Evolutionary conservation across 1,284 basidiomycete genomes (phyloP), one percentile per base, ranked within the genome.

Genomic region (Trametes pubescens): DNA sequence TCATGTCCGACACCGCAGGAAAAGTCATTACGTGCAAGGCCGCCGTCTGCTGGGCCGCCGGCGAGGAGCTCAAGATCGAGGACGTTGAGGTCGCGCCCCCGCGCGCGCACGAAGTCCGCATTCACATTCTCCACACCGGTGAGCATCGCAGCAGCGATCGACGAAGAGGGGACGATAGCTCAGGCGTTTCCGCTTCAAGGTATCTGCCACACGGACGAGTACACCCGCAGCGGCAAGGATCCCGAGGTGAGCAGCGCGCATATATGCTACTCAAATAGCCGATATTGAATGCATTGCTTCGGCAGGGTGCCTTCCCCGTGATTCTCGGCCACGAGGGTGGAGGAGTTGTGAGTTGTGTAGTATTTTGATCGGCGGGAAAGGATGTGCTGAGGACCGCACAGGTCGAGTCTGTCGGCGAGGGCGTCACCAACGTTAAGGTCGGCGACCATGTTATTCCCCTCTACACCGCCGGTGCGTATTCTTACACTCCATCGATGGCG

Each of bases 201-300:
- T 72, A 92, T 99, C 76, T 99, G 98, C 82, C 97, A 99, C 80
- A 99, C 98, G 76, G 96, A 98, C 75, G 94, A 95, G 76, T 98
- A 97, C 83, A 97, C 96, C 62, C 91, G 97, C 75, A 97, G 95
- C 74, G 97, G 98, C 66, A 92, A 93, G 77, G 97, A 99, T 78
- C 90, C 96, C 44, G 97, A 99, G 86, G 91, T 90, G 74, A 52
- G 74, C 54, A 22, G 46, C 54, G 43, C 48, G 44, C 56, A 61
- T 62, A 48, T 40, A 51, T 59, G 52, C 48, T 47, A 29, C 37
- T 26, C 59, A 56, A 51, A 51, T 62, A 65, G 65, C 64, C 67
- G 62, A 65, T 37, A 66, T 68, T 32, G 51, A 61, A 59, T 46
- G 51, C 54, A 32, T 32, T 32, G 29, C 38, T 67, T 46, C 64